Evolutionary conservation across 352 stramenopile species (phyloP), one percentile per base, ranked within the genome.

Genomic region (Hyaloperonospora brassicae): DNA sequence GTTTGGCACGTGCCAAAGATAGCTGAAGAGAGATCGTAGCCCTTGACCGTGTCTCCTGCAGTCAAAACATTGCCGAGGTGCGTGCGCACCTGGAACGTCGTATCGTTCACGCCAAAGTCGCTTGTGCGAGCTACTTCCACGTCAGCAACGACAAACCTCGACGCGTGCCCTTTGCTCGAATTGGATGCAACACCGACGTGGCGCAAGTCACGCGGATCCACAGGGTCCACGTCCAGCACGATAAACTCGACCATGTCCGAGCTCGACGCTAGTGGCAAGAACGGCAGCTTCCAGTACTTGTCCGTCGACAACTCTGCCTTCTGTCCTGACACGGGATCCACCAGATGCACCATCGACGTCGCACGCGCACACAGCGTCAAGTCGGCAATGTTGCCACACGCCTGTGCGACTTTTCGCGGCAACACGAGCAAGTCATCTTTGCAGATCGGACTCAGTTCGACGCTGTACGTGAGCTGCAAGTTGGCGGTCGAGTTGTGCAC

Each of bases 81-180:
- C 41, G 63, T 86, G 4, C 72, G 70, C 10, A 87, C 62, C 22
- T 79, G 52, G 57, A 84, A 89, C 21, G 72, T 87, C 54, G 72
- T 86, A 53, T 92, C 81, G 59, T 89, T 92, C 36, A 85, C 76
- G 25, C 81, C 81, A 64, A 92, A 88, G 57, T 92, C 81, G 45
- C 68, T 79, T 21, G 54, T 72, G 11, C 77, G 73, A 42, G 77
- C 76, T 35, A 92, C 72, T 50, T 89, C 79, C 36, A 92, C 66
- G 45, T 88, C 74, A 3, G 77, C 79, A 39, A 89, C 49, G 5
- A 76, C 62, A 30, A 81, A 71, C 52, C 67, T 75, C 25, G 38
- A 55, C 25, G 51, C 56, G 22, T 24, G 43, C 31, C 52, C 60
- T 52, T 41, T 61, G 8, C 24, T 30, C 0, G 46, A 59, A 24